Base-by-base conservation (phyloP, 352 stramenopile genomes). In the Phytophthora pini region DNA sequence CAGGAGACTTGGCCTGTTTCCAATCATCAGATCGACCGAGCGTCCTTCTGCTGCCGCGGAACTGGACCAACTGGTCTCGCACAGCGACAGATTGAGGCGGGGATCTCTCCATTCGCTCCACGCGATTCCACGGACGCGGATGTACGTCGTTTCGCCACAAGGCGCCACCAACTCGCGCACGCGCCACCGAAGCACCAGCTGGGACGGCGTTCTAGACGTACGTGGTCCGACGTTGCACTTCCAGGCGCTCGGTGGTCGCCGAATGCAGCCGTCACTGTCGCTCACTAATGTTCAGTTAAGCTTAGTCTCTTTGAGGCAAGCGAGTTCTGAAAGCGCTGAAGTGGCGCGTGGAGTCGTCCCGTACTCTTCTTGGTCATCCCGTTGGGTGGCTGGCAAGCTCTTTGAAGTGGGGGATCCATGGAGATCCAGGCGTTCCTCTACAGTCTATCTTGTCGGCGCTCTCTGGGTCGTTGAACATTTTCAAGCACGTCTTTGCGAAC, bases 301-400 rank as follows among this genome's bases (percentile, higher is more conserved):
- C 17, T 20, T 20, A 20, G 17, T 20, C 31, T 36, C 4, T 2
- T 26, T 26, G 24, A 4, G 24, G 24, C 24, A 26, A 26, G 31
- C 1, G 11, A 36, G 8, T 17, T 51, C 12, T 36, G 3, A 32
- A 36, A 36, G 13, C 34, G 38, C 54, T 29, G 4, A n/a, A 44
- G 31, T 56, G 29, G 8, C 31, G 47, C 48, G 62, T 65, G 27
- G 38, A n/a, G 31, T 62, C 41, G 43, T 62, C 6, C 8, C n/a
- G 44, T 45, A 12, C 39, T 57, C 65, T 72, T 72, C 65, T 72
- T 72, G 65, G 65, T 72, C 58, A 72, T 72, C 65, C 11, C 29
- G 24, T 44, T 34, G 29, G 13, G 13, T 60, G 39, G 32, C 5
- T 55, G 45, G 26, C 45, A 55, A n/a, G 4, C 24, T 12, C 22